Percentiles rank a stretch among this genome's conserved stretches.
These are phyloP conservation scores for Takashimella tepidaria DNA, from an alignment of 1,284 basidiomycete species.

Conservation along the genomic window DNA sequence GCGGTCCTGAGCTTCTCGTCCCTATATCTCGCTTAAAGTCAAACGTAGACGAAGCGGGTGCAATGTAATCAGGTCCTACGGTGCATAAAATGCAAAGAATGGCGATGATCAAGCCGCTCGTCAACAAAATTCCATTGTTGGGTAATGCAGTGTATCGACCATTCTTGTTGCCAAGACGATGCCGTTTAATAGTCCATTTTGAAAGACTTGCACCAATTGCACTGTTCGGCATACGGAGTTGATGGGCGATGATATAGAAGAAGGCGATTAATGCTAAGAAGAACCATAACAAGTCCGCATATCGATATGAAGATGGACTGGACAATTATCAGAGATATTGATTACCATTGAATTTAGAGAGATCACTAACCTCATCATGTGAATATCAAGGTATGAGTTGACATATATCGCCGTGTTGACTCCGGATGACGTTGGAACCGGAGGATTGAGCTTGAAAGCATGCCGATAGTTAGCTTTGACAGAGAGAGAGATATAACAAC, in stretches of 20 bases:
- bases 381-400: constrained; percentile 36
- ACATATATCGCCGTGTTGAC: constrained; percentile 34
- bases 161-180: constrained; percentile 24
- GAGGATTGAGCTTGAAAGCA: constrained; percentile 21
- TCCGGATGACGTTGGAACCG: constrained; percentile 20
- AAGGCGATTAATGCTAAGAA: constrained; percentile 30
- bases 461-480: background rate
- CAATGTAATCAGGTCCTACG: constrained; percentile 69
- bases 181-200: constrained; percentile 36
- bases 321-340: background rate
- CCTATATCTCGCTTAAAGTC: constrained; percentile 38
- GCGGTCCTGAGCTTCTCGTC: constrained; percentile 41
- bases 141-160: constrained; percentile 55
- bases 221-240: constrained; percentile 36
- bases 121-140: constrained; percentile 59
- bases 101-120: constrained; percentile 50
- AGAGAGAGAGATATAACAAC: constrained; percentile 1
- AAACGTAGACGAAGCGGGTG: constrained; percentile 55
- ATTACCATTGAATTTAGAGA: background rate
- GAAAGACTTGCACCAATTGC: constrained; percentile 33
- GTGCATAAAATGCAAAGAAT: constrained; percentile 53
- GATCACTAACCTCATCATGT: constrained; percentile 42
- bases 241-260: constrained; percentile 37
- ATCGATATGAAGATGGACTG: constrained; percentile 42
- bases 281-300: constrained; percentile 44